Evolutionary conservation across 192 early-diverging fungal species (phyloP), one percentile per base, ranked within the genome.

Genomic region (Gorgonomyces haynaldii): DNA sequence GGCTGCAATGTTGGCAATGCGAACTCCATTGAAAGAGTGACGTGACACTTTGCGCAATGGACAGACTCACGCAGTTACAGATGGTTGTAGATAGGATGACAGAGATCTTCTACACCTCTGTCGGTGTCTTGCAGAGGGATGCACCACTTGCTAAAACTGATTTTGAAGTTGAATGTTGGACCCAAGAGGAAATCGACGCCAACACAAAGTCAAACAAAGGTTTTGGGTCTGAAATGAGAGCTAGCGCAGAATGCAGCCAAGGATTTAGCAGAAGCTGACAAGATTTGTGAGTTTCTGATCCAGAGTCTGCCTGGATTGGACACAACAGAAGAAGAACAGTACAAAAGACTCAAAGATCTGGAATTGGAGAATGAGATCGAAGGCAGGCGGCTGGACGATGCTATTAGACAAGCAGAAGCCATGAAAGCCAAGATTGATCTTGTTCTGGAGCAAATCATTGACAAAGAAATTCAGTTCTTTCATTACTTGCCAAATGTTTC

Each of bases 71-170:
- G 2, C 65, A 67, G 45, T 54, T 67, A 6, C 65, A 67, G 37
- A 51, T 58, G 21, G 50, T 45, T 22, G 15, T 67, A 12, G 55
- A 58, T 46, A 62, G 54, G 44, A 25, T 69, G 25, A 29, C 56
- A 12, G 52, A 66, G 37, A 52, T 67, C 10, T 53, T 67, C 21
- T 69, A 36, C 44, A 69, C 46, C 2, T 57, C 63, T 5, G 15
- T 64, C 34, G 67, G 67, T 12, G 63, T 54, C 1, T 49, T 67
- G 24, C 67, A 69, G 32, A 36, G 67, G 24, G 67, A 69, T 37
- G 67, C 67, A n/a, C 62, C 62, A 21, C 51, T 69, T 10, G 38
- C 56, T 1, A 13, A 49, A 26, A 32, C 62, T 3, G 46, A 62
- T 37, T 20, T 15, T 15, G 43, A 47, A 12, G 58, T 69, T 3